Evolutionary conservation across 768 basidiomycete species (phyloP).

Genomic region (Cyathus striatus): DNA sequence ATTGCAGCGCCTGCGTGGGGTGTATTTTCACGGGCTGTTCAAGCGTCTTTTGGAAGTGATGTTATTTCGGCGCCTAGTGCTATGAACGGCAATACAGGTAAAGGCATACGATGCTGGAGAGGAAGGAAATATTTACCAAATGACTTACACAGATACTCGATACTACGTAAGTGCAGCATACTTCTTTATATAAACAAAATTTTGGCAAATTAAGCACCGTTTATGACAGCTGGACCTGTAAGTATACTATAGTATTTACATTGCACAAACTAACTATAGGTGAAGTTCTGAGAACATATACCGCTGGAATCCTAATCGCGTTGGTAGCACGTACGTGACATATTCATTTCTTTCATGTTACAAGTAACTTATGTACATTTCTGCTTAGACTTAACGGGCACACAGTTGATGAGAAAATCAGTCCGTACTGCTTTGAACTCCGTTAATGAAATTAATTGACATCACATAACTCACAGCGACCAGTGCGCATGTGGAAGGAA

Average conservation of each 20-base stretch:
- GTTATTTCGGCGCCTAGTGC: slow-evolving; percentile 23
- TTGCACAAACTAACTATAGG: not conserved
- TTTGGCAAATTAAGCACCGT: not conserved
- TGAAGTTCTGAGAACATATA: slow-evolving; percentile 20
- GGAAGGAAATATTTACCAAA: not conserved
- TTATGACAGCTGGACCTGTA: slow-evolving; percentile 18
- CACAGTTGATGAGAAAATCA: slow-evolving; percentile 24
- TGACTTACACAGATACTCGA: slow-evolving; percentile 16
- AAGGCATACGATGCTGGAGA: no score
- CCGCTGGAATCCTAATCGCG: slow-evolving; percentile 22
- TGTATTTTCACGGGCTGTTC: slow-evolving; percentile 18
- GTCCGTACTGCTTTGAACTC: slow-evolving; percentile 9
- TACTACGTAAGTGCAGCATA: slow-evolving; percentile 22
- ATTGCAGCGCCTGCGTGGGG: slow-evolving; percentile 15
- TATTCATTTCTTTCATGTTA: not conserved
- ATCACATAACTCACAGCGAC: slow-evolving; percentile 11
- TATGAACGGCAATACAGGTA: slow-evolving; percentile 26
- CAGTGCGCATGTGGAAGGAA: slow-evolving; percentile 19
- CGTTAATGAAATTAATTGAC: not conserved
- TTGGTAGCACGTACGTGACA: slow-evolving; percentile 15
- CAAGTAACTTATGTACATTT: not conserved
- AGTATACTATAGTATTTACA: slow-evolving; percentile 1
- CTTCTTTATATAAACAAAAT: not conserved
- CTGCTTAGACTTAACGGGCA: slow-evolving; percentile 17
- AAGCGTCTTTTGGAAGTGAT: slow-evolving; percentile 18